A percentile compares a stretch with the other conserved stretches of the same genome.
phyloP scores from a whole-genome alignment of 2,329 filamentous ascomycete species.

The Fusarium staphyleae region DNA sequence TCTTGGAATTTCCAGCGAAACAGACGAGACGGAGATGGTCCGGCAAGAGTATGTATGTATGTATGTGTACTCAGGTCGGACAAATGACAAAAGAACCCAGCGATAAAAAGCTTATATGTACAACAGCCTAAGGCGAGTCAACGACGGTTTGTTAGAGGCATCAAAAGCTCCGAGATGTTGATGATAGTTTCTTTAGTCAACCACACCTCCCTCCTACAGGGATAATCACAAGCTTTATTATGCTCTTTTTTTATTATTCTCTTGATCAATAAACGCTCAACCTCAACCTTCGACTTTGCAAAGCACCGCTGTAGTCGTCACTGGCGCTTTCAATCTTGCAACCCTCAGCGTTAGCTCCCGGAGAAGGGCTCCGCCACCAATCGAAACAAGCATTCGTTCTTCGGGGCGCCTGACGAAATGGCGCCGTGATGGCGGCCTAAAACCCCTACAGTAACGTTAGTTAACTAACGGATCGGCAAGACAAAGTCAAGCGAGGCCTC shows the following conservation, averaged over 20 bases:
- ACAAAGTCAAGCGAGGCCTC: slow-evolving; percentile 1
- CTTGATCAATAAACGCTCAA: not conserved
- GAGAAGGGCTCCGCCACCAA: slow-evolving; percentile 10
- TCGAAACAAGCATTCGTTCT: not conserved
- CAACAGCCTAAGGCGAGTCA: not conserved
- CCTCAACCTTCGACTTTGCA: not conserved
- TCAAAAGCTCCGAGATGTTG: not conserved
- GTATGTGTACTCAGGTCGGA: too few species aligned
- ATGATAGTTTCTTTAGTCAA: slow-evolving; percentile 1
- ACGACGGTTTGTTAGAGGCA: not conserved
- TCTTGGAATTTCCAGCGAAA: too few species aligned
- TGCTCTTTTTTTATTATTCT: too few species aligned
- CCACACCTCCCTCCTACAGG: too few species aligned
- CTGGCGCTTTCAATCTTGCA: slow-evolving; percentile 12
- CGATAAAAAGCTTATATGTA: too few species aligned
- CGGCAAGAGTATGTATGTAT: too few species aligned
- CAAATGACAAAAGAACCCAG: too few species aligned
- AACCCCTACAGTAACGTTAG: too few species aligned
- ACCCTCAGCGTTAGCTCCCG: slow-evolving; percentile 27
- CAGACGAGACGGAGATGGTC: too few species aligned
- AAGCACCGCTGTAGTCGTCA: slow-evolving; percentile 9
- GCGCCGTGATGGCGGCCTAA: slow-evolving; percentile 11
- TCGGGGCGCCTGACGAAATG: slow-evolving; percentile 3
- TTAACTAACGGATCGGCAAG: slow-evolving; percentile 20
- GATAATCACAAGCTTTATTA: not conserved